Evolutionary conservation across 192 early-diverging fungal genomes (phyloP).

Genomic region (Coemansia sp.): DNA sequence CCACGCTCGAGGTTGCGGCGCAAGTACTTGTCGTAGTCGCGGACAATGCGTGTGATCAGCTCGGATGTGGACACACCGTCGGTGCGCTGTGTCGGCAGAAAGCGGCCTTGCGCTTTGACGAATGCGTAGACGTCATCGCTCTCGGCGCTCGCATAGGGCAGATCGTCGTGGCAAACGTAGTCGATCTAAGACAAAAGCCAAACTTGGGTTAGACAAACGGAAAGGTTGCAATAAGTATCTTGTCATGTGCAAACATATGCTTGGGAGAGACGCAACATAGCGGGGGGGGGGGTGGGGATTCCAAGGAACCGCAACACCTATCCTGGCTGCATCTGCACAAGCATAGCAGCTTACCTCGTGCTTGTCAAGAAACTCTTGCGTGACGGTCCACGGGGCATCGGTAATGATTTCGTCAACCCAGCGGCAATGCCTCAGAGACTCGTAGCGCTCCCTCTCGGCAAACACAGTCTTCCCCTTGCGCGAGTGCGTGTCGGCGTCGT

Average conservation of each 20-base stretch:
- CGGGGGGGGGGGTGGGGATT: too few species aligned
- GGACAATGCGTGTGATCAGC: constrained; percentile 81
- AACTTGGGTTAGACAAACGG: too few species aligned
- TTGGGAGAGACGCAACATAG: too few species aligned
- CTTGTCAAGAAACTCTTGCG: constrained; percentile 73
- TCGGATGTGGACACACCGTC: constrained; percentile 82
- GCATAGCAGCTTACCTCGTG: constrained; percentile 52
- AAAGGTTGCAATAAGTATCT: too few species aligned
- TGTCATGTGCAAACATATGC: too few species aligned
- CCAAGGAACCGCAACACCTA: too few species aligned
- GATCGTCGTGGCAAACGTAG: constrained; percentile 82
- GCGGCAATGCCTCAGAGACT: constrained; percentile 78
- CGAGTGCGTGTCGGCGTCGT: constrained; percentile 72
- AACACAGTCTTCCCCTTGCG: constrained; percentile 84
- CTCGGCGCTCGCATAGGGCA: constrained; percentile 73
- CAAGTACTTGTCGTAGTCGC: constrained; percentile 83
- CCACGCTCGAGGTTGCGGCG: constrained; percentile 85
- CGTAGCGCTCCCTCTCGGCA: constrained; percentile 75
- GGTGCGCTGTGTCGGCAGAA: constrained; percentile 70
- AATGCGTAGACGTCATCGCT: constrained; percentile 77
- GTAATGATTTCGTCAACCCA: constrained; percentile 84
- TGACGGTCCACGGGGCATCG: constrained; percentile 77
- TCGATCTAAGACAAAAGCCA: constrained; percentile 61
- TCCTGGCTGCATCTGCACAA: too few species aligned
- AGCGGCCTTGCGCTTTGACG: constrained; percentile 74